These are phyloP conservation scores for Aspergillus biplanus DNA, from an alignment of 495 filamentous ascomycete genomes.

Conservation along the genomic window DNA sequence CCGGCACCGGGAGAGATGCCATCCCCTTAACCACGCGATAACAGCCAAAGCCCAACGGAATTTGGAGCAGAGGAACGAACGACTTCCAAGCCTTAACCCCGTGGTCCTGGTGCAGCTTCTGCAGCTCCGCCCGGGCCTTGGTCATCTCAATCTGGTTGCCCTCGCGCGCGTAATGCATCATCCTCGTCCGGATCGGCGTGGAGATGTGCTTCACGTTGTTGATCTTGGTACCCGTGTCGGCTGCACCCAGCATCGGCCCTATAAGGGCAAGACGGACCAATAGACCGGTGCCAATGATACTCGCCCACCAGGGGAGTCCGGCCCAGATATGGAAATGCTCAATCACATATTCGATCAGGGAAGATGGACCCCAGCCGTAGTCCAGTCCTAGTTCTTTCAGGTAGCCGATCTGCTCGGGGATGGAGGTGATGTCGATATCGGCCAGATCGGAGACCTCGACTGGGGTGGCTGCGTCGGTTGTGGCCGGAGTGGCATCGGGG, in stretches of 20 bases:
- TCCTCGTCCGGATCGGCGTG: conserved; percentile 38
- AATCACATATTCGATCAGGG: conserved; percentile 68
- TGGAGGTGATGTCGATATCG: conserved; percentile 46
- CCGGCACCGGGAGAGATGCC: conserved; percentile 78
- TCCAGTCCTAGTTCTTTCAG: conserved; percentile 82
- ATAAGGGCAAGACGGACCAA: conserved; percentile 67
- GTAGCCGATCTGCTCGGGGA: conserved; percentile 79
- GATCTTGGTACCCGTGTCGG: conserved; percentile 61
- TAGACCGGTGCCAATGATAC: conserved; percentile 66
- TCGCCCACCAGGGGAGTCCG: conserved; percentile 80
- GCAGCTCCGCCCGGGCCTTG: conserved; percentile 48
- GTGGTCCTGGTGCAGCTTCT: conserved; percentile 48
- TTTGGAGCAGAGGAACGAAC: conserved; percentile 63
- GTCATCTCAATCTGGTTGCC: conserved; percentile 49
- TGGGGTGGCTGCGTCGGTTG: conserved; percentile 12
- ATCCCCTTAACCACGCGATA: conserved; percentile 79
- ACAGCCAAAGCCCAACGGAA: conserved; percentile 75
- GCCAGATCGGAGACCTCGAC: conserved; percentile 26
- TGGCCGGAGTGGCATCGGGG: conserved; percentile 14
- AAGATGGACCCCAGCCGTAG: conserved; percentile 77
- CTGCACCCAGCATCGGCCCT: conserved; percentile 61
- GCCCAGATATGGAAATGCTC: conserved; percentile 79
- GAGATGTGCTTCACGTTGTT: conserved; percentile 43
- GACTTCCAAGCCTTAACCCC: conserved; percentile 58
- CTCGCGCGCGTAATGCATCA: conserved; percentile 40